Evolutionary conservation across 208 protist species (phyloP).

Genomic region (Entamoeba nuttalli): DNA sequence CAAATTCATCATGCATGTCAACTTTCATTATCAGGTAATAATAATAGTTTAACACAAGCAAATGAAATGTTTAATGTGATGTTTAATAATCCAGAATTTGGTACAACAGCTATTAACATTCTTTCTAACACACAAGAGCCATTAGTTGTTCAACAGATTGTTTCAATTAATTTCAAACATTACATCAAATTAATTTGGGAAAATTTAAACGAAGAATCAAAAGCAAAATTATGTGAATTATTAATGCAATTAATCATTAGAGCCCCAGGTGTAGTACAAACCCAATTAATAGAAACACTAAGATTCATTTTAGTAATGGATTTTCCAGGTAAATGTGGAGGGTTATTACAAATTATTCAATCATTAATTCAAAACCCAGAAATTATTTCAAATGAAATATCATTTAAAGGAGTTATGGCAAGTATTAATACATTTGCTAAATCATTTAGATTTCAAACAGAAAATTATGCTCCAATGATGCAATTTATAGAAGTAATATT

Average conservation of each 20-base stretch:
- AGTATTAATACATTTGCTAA: not conserved
- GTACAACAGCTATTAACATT: not conserved
- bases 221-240: not conserved
- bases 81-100: not conserved
- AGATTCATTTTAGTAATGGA: not conserved
- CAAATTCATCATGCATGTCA: not conserved
- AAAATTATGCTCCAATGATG: not conserved
- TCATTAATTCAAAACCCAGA: not conserved
- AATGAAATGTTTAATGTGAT: not conserved
- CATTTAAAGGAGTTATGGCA: not conserved
- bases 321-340: not conserved
- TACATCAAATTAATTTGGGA: not conserved
- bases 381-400: not conserved
- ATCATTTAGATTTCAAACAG: not conserved
- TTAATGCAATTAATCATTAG: not conserved
- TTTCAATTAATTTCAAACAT: not conserved
- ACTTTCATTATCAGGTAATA: not conserved
- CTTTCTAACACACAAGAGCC: not conserved
- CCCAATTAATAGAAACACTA: not conserved
- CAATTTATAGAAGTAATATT: not conserved
- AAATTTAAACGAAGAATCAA: not conserved
- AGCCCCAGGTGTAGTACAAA: not conserved
- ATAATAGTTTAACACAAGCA: not conserved
- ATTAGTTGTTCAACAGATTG: not conserved
- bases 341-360: not conserved